Evolutionary conservation across 1,284 basidiomycete species (phyloP).

Genomic region (Boletus sp.): DNA sequence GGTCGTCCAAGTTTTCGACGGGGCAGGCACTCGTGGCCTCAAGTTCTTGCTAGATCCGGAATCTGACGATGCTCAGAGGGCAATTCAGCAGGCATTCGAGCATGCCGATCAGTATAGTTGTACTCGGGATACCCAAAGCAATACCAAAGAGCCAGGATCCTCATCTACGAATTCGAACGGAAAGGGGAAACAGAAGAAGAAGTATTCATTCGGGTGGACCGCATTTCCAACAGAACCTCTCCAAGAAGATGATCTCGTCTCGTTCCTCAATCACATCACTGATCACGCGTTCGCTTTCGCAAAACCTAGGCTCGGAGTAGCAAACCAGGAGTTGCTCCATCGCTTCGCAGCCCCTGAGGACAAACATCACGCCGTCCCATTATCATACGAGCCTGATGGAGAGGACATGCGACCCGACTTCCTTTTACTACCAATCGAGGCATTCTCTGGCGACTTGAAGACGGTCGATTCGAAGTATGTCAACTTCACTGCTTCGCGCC

Average conservation of each 20-base stretch:
- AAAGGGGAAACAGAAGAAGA: neutral
- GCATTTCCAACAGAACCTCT: conserved; percentile 12
- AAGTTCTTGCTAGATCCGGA: neutral
- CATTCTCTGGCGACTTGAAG: conserved; percentile 9
- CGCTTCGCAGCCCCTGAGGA: conserved; percentile 18
- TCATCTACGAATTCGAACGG: neutral
- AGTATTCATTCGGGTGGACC: conserved; percentile 18
- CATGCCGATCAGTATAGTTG: conserved; percentile 1
- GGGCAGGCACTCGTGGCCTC: neutral
- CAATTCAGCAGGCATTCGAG: conserved; percentile 10
- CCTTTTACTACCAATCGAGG: conserved; percentile 20
- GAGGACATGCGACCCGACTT: conserved; percentile 26
- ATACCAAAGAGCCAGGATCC: neutral
- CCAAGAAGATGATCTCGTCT: conserved; percentile 15
- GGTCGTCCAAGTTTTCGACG: conserved; percentile 8
- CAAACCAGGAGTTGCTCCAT: conserved; percentile 1
- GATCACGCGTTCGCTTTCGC: conserved; percentile 14
- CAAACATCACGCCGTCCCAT: conserved; percentile 13
- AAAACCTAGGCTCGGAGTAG: neutral
- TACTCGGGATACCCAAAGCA: neutral
- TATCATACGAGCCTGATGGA: conserved; percentile 18
- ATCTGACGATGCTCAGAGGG: neutral
- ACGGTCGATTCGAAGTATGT: conserved; percentile 16
- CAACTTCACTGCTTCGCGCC: conserved; percentile 19
- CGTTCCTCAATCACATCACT: neutral